Evolutionary conservation across 495 filamentous ascomycete genomes (phyloP).

Genomic region (Rostrohypoxylon terebratum): DNA sequence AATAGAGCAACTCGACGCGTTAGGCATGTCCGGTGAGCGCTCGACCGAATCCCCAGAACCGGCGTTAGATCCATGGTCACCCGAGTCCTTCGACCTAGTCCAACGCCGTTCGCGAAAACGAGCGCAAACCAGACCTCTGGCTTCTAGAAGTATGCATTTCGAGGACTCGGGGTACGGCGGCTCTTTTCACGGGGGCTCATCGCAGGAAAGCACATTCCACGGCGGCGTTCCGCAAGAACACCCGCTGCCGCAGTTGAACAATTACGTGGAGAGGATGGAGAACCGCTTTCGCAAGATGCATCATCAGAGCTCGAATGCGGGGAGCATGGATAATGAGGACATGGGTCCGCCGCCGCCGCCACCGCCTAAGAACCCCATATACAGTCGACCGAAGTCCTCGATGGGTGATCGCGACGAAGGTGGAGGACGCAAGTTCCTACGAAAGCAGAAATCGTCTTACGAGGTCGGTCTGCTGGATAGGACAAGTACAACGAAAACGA

Average conservation of each 20-base stretch:
- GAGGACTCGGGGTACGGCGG: slow-evolving; percentile 66
- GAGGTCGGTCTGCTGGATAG: slow-evolving; percentile 80
- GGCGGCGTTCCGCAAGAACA: slow-evolving; percentile 65
- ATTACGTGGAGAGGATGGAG: slow-evolving; percentile 92
- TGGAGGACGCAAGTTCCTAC: slow-evolving; percentile 55
- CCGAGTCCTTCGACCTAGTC: slow-evolving; percentile 82
- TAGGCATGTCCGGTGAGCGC: slow-evolving; percentile 69
- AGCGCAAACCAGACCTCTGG: slow-evolving; percentile 68
- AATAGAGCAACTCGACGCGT: slow-evolving; percentile 93
- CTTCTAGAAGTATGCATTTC: slow-evolving; percentile 75
- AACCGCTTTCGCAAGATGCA: slow-evolving; percentile 79
- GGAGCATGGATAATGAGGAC: slow-evolving; percentile 46
- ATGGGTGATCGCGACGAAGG: slow-evolving; percentile 51
- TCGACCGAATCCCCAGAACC: slow-evolving; percentile 64
- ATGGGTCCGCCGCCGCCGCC: slow-evolving; percentile 69
- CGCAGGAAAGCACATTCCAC: slow-evolving; percentile 52
- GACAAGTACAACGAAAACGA: slow-evolving; percentile 89
- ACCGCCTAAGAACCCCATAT: slow-evolving; percentile 68
- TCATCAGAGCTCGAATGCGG: slow-evolving; percentile 62
- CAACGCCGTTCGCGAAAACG: slow-evolving; percentile 56
- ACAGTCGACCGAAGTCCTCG: slow-evolving; percentile 64
- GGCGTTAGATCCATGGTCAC: slow-evolving; percentile 86
- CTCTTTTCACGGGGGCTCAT: slow-evolving; percentile 61
- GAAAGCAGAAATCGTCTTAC: slow-evolving; percentile 81
- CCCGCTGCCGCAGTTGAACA: slow-evolving; percentile 74